These are phyloP conservation scores for Stenocarpella maydis DNA, from an alignment of 2,329 filamentous ascomycete genomes.

Conservation along the genomic window DNA sequence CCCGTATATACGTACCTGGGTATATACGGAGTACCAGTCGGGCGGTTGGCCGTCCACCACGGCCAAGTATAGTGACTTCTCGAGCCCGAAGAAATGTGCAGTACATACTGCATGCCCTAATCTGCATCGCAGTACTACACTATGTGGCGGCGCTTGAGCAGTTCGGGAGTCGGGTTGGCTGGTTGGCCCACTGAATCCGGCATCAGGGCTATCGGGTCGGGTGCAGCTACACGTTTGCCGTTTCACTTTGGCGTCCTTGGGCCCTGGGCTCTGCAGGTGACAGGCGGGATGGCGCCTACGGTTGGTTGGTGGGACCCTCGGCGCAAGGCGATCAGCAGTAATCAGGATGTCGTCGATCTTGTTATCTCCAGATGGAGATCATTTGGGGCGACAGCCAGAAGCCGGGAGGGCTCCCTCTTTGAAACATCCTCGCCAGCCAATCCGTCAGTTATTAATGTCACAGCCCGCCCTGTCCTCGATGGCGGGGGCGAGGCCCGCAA, in stretches of 20 bases:
- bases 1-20: not conserved
- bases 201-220: constrained; percentile 29
- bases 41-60: not conserved
- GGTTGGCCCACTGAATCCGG: constrained; percentile 29
- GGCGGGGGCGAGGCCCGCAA: not conserved
- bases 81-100: too few species aligned
- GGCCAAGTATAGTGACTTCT: too few species aligned
- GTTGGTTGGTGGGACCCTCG: not conserved
- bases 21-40: too few species aligned
- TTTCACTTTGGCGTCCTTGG: constrained; percentile 26
- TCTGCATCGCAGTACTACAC: not conserved
- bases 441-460: constrained; percentile 6
- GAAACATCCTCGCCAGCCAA: constrained; percentile 20
- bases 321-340: constrained; percentile 24
- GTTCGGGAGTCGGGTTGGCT: constrained; percentile 30
- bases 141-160: too few species aligned
- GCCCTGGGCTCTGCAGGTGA: constrained; percentile 22
- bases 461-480: constrained; percentile 2
- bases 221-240: constrained; percentile 27
- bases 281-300: constrained; percentile 10
- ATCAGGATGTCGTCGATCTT: constrained; percentile 28
- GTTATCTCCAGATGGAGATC: not conserved
- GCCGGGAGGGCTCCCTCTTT: not conserved
- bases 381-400: not conserved
- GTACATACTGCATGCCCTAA: too few species aligned